Base-by-base conservation (phyloP, 805 yeast genomes). In the Zygosaccharomyces gambellarensis region DNA sequence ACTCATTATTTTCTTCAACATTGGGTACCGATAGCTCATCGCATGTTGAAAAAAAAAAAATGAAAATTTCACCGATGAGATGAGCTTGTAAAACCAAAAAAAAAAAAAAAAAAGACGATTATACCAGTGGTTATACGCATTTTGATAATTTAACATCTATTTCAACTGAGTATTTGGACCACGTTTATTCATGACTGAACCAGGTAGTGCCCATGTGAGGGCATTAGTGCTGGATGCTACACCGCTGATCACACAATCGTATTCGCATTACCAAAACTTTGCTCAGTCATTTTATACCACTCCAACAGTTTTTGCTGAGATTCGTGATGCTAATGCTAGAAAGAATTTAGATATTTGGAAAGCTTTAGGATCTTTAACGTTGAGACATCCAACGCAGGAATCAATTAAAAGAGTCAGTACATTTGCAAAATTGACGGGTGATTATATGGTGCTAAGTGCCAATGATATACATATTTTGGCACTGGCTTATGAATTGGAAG, bases 401-500 rank as follows among this genome's bases (percentile, higher is more conserved):
- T 77, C 77, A 32, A 77, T 92, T 34, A 79, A 79, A 52, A 78
- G 76, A 52, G 95, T 90, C 8, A 71, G 78, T 5, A 81, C 77
- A 4, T 92, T 94, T 70, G 84, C 98, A 10, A 84, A 79, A 60
- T 71, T 85, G 43, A 90, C 98, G 0, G 99, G 99, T 65, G 99
- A 94, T 72, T 86, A 75, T 56, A 72, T 86, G 3, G 99, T 92
- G 3, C 75, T 94, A 49, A 87, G 96, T 56, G 79, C 83, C 34
- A 90, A 95, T 55, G 99, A 94, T 84, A 72, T 94, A 32, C 97
- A 90, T 62, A 85, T 94, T 49, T 76, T 95, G 52, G 98, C 99
- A 0, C 75, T 94, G 57, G 81, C 96, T 1, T 90, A 89, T 63
- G 97, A 94, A 64, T 68, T 94, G 45, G 96, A 90, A 55, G 73